Base-by-base conservation (phyloP, 768 basidiomycete genomes). In the Tubosaeta brunneosetosa region DNA sequence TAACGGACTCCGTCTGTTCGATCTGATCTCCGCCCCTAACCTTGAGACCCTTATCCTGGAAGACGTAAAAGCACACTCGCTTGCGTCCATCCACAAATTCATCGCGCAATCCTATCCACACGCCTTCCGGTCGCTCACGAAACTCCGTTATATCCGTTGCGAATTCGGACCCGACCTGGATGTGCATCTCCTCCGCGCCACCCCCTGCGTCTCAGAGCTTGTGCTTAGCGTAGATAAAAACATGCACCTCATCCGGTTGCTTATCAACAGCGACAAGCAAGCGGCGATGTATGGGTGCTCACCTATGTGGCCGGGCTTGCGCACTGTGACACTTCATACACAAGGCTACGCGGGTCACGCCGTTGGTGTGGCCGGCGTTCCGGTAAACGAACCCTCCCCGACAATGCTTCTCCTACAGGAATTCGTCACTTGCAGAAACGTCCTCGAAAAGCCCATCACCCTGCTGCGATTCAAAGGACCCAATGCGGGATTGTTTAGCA, bases 201-300 rank as follows among this genome's bases (percentile, higher is more conserved):
- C 72, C 6, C 71, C 73, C 11, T 43, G 57, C 27, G 51, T 74
- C 29, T 60, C 60, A 1, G 62, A 71, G 16, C 61, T 73, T 33
- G 63, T 69, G 31, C 47, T 69, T 12, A 66, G 64, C 44, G 65
- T 68, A 29, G 65, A 67, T 47, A 62, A 58, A 45, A 45, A 68
- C 37, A 61, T 69, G 55, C 67, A 60, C 16, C 59, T 68, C 37
- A 27, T 69, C 0, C 63, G 68, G 44, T 49, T 69, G 49, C 69
- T 69, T 22, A 58, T 69, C 46, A 69, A 69, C 9, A 68, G 69
- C 34, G 69, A 70, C 47, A 68, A 70, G 43, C 67, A 68, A 26
- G 68, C 68, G 14, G 53, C 53, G 10, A 65, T 68, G 47, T 53
- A 59, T 9, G 65, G 61, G 0, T 64, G 62, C 17, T 44, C 60